phyloP scores from a whole-genome alignment of 2,329 filamentous ascomycete genomes.

The Fusarium sp. region DNA sequence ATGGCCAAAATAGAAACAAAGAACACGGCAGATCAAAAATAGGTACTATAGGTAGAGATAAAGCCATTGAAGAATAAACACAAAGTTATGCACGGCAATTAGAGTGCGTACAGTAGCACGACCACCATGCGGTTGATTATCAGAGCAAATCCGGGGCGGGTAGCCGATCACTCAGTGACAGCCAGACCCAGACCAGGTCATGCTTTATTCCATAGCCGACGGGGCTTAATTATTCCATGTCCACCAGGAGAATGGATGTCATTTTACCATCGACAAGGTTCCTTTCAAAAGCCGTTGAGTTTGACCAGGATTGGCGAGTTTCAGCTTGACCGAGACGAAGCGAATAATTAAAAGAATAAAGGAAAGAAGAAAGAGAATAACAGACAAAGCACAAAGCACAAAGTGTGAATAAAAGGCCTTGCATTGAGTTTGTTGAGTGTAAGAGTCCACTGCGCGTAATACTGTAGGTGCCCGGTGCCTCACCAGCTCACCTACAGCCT shows the following conservation, averaged over 20 bases:
- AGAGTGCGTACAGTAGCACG: slow-evolving; percentile 34
- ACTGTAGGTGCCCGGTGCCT: not conserved
- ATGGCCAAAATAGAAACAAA: slow-evolving; percentile 13
- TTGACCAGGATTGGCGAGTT: slow-evolving; percentile 30
- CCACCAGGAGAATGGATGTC: not conserved
- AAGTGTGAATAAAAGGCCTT: not conserved
- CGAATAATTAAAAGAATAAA: slow-evolving; percentile 1
- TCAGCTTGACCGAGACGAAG: slow-evolving; percentile 25
- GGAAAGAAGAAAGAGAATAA: not conserved
- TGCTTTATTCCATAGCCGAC: not conserved
- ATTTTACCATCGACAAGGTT: not conserved
- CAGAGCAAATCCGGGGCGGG: slow-evolving; percentile 43
- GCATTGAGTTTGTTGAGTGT: not conserved
- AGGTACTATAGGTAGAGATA: no score
- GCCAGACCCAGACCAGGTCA: not conserved
- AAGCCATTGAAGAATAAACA: slow-evolving; percentile 14
- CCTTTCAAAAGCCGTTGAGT: slow-evolving; percentile 2
- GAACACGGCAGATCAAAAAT: not conserved
- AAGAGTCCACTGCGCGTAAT: not conserved
- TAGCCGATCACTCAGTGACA: slow-evolving; percentile 37
- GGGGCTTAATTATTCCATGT: slow-evolving; percentile 10
- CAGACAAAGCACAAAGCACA: not conserved
- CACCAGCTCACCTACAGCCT: not conserved
- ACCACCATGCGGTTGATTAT: slow-evolving; percentile 11
- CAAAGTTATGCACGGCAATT: slow-evolving; percentile 32